Conservation (phyloP, 371 early-diverging fungal species). For the Mortierella sp. region DNA sequence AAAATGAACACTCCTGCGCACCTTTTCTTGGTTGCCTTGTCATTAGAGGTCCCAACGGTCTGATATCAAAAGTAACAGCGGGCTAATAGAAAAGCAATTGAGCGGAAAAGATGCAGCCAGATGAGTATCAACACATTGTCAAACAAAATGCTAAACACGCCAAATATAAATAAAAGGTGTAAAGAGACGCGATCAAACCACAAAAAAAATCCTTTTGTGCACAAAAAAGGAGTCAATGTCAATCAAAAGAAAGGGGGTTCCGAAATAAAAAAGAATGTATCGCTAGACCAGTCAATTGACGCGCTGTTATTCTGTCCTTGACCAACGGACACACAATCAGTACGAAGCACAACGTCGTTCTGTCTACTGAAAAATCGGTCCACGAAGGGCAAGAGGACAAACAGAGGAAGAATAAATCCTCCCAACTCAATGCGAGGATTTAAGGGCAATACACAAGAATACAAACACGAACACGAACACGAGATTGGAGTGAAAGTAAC, state of each 20-base stretch:
- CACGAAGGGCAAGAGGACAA: background rate
- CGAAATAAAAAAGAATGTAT: background rate
- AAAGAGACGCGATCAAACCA: background rate
- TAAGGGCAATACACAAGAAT: too few relatives aligned
- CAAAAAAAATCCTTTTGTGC: background rate
- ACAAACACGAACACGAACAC: background rate
- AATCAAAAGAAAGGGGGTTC: background rate
- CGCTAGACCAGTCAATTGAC: constrained; percentile 17
- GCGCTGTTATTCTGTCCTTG: background rate
- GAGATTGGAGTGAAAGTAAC: background rate
- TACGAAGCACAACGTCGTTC: background rate
- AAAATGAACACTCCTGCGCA: background rate
- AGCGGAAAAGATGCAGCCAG: background rate
- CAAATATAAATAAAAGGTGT: background rate
- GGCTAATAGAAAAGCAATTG: constrained; percentile 4
- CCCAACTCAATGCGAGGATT: constrained; percentile 5
- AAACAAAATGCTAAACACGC: too few relatives aligned
- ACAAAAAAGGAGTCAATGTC: background rate
- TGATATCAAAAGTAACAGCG: background rate
- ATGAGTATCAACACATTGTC: background rate
- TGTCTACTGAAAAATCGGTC: background rate
- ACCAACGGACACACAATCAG: background rate
- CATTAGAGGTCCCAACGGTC: constrained; percentile 35
- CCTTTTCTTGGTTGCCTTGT: constrained; percentile 41
- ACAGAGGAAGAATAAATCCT: constrained; percentile 11